Conservation (phyloP, 2,329 filamentous ascomycete genomes). For the Calonectria montana region DNA sequence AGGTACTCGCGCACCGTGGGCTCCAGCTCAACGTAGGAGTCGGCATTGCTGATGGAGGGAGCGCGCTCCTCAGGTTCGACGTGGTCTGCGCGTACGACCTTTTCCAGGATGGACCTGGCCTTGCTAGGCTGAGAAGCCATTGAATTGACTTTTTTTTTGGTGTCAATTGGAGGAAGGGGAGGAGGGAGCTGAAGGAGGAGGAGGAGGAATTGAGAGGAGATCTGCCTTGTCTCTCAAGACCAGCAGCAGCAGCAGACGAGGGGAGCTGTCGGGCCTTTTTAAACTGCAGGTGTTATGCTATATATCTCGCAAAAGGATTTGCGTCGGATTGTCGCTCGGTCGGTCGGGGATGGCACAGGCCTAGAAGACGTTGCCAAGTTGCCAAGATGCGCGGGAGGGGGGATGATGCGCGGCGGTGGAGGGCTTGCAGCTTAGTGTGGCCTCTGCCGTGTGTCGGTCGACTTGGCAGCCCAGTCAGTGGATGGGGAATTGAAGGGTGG, state of each 20-base stretch:
- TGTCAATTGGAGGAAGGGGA: conserved; percentile 18
- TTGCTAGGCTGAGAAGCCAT: conserved; percentile 40
- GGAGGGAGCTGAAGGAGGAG: conserved; percentile 30
- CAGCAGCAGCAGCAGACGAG: neutral
- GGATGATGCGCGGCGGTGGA: conserved; percentile 13
- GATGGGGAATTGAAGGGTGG: conserved; percentile 15
- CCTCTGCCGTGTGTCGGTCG: neutral
- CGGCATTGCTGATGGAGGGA: conserved; percentile 51
- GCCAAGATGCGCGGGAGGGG: conserved; percentile 18
- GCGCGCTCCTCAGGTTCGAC: conserved; percentile 47
- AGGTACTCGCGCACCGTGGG: conserved; percentile 56
- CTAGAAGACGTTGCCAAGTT: conserved; percentile 37
- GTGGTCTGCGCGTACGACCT: conserved; percentile 48
- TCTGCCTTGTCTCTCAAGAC: neutral
- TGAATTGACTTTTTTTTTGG: neutral
- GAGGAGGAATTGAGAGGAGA: conserved; percentile 22
- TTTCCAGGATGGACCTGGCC: conserved; percentile 43
- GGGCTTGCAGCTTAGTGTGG: neutral
- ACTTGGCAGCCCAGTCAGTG: conserved; percentile 14
- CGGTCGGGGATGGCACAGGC: conserved; percentile 39
- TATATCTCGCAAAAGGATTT: neutral
- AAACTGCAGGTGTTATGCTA: neutral
- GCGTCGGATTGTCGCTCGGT: conserved; percentile 43
- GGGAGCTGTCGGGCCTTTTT: neutral
- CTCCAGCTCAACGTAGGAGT: conserved; percentile 54